phyloP scores from a whole-genome alignment of 2,329 filamentous ascomycete genomes.

The Aspergillus fumigatiaffinis region DNA sequence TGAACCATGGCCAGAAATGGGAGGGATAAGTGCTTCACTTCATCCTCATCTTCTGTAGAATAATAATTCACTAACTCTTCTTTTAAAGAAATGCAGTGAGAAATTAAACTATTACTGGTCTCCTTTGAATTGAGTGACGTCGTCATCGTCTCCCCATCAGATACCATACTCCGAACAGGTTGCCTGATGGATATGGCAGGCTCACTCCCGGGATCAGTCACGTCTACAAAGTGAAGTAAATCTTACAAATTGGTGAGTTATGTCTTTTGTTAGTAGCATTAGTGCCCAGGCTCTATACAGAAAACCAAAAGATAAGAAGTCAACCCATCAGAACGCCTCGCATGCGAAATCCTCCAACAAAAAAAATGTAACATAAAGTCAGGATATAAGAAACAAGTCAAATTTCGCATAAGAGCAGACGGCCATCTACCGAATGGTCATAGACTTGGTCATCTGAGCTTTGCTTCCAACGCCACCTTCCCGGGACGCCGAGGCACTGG shows the following conservation, averaged over 20 bases:
- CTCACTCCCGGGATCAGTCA: not conserved
- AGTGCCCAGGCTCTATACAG: not conserved
- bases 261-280: not conserved
- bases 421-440: conserved; percentile 73
- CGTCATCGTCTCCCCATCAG: not conserved
- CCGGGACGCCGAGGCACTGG: conserved; percentile 58
- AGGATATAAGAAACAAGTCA: conserved; percentile 2
- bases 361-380: not conserved
- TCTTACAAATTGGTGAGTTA: not conserved
- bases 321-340: not conserved
- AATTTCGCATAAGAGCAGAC: conserved; percentile 2
- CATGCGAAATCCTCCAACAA: not conserved
- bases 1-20: not conserved
- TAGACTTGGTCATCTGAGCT: conserved; percentile 86
- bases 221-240: not conserved
- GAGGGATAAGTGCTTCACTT: not conserved
- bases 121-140: not conserved
- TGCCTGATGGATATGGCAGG: not conserved
- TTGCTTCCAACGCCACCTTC: conserved; percentile 68
- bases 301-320: not conserved
- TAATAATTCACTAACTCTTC: not conserved
- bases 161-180: not conserved
- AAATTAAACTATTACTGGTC: not conserved
- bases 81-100: not conserved
- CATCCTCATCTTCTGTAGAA: not conserved